Evolutionary conservation across 768 basidiomycete genomes (phyloP), one percentile per base, ranked within the genome.

Genomic region (Rhizopogon roseolus): DNA sequence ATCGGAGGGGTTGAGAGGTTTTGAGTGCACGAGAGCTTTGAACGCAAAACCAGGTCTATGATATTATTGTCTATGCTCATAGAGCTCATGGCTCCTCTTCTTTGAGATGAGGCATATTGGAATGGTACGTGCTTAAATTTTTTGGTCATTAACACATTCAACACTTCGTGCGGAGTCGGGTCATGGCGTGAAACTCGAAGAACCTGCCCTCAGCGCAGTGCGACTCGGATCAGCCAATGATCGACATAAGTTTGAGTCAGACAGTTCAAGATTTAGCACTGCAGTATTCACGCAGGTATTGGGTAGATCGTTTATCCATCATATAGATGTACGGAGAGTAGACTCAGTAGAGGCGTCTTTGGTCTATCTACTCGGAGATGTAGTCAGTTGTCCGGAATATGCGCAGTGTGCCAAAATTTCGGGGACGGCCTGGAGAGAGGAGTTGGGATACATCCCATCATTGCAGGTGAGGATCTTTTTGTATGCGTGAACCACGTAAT

Each of bases 21-120:
- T 65, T 59, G 56, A 66, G 62, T 59, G 73, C 65, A 58, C 61
- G 17, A 66, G 64, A 42, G 70, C 76, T 27, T 83, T 63, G 81
- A 87, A 59, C 74, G 48, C 80, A 80, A 50, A 71, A 76, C 25
- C 86, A 88, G 61, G 78, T 88, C 57, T 88, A 85, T 52, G 86
- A 88, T 63, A 75, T 85, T 54, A 66, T 88, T 40, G 81, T 81
- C 22, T 88, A 82, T 60, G 81, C 81, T 3, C 86, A 88, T 62
- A 74, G 84, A 11, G 71, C 76, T 16, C 86, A 88, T 61, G 75
- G 73, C n/a, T 73, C 78, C 17, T 71, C 84, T 8, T 57, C 76
- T 4, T 70, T 54, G 82, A 84, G 65, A 71, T 78, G 38, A 73
- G 78, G 50, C 75, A 76, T 50, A 74, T 84, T 14, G 81, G 83